Base-by-base conservation (phyloP, 768 basidiomycete species). In the Obba rivulosa region DNA sequence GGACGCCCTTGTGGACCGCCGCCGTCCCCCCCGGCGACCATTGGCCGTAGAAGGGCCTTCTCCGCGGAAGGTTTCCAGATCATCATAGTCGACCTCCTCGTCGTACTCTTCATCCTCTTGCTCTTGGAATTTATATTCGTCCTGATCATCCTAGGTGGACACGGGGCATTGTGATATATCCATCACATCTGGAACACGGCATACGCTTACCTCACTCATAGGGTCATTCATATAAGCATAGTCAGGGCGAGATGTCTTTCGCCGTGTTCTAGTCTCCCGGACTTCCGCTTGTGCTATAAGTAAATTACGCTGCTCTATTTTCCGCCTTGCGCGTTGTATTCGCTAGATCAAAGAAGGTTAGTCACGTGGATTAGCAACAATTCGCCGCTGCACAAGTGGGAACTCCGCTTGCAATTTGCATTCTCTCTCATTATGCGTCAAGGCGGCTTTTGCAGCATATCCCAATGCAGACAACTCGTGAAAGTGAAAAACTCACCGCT, bases 231-330 rank as follows among this genome's bases (percentile, higher is more conserved):
- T 73, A 65, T 91, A 89, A 44, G 87, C 87, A 66, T 92, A 92
- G 70, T 90, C 85, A 41, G 87, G 85, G 53, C 78, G 81, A 37
- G 77, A 77, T 2, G 83, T 81, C 66, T 79, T 77, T 45, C 85
- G 75, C 51, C 88, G 76, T 17, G 89, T 91, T 51, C 90, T 77
- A 22, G 87, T 91, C 65, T 83, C 80, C 52, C 88, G 78, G 50
- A 89, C 68, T 62, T 90, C 88, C 34, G 85, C 81, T 62, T 89
- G 87, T 17, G 82, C 86, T 54, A 83, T 68, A 49, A 83, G 68
- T 34, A 80, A 62, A 39, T 79, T 73, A 41, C 75, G 76, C 61
- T 87, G 81, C 59, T 89, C 81, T 42, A 87, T 72, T 67, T 81
- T 85, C 68, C 76, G 80, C 52, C 81, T 77, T 20, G 74, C 79